Evolutionary conservation across 352 stramenopile genomes (phyloP).

Genomic region (Pythium phragmitis): DNA sequence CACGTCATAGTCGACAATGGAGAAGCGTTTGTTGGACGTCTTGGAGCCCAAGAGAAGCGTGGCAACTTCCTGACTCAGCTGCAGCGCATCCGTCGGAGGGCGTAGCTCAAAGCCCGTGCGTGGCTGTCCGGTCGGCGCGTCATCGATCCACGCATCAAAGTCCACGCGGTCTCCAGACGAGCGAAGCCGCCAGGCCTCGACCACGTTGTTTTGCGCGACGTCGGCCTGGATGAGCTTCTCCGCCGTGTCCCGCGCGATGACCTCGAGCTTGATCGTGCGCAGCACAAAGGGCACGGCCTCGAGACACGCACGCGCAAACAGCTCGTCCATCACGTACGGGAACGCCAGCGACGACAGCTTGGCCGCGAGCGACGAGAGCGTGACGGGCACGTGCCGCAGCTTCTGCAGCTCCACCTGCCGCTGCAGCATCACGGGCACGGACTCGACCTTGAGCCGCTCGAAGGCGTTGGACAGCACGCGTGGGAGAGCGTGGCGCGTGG

Average conservation of each 20-base stretch:
- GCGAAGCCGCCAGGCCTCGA: slow-evolving; percentile 50
- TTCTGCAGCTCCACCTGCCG: slow-evolving; percentile 42
- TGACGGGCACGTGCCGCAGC: slow-evolving; percentile 43
- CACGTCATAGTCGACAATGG: slow-evolving; percentile 61
- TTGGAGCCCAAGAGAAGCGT: slow-evolving; percentile 48
- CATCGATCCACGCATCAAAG: slow-evolving; percentile 69
- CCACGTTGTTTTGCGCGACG: slow-evolving; percentile 41
- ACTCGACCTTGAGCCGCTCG: slow-evolving; percentile 50
- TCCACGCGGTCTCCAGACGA: slow-evolving; percentile 30
- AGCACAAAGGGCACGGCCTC: slow-evolving; percentile 61
- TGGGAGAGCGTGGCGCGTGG: slow-evolving; percentile 39
- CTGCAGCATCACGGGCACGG: slow-evolving; percentile 42
- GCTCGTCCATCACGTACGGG: slow-evolving; percentile 57
- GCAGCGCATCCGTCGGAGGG: slow-evolving; percentile 32
- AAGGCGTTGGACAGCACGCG: slow-evolving; percentile 57
- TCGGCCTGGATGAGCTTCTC: slow-evolving; percentile 38
- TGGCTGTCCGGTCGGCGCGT: slow-evolving; percentile 38
- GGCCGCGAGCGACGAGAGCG: slow-evolving; percentile 39
- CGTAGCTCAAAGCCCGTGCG: slow-evolving; percentile 67
- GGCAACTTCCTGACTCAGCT: slow-evolving; percentile 61
- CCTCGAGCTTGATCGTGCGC: slow-evolving; percentile 61
- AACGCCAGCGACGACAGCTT: slow-evolving; percentile 56
- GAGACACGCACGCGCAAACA: slow-evolving; percentile 58
- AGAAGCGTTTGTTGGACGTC: slow-evolving; percentile 64
- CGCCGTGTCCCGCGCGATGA: slow-evolving; percentile 46